Evolutionary conservation across 495 filamentous ascomycete species (phyloP), one percentile per base, ranked within the genome.

Genomic region (Neurospora intermedia): DNA sequence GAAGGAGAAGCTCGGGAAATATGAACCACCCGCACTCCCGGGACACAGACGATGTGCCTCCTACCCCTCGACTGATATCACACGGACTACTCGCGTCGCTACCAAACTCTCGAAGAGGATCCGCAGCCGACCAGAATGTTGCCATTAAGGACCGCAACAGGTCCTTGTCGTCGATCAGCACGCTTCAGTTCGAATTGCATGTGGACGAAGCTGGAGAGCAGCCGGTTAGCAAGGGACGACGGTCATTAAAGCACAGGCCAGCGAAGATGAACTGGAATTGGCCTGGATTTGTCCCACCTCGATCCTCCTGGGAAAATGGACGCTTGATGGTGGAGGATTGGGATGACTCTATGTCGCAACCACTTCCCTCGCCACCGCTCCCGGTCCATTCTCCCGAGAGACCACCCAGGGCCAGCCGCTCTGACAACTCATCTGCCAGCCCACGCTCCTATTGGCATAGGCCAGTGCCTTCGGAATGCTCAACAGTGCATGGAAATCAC

Each of bases 81-180:
- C 79, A 85, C 75, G 82, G 83, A 3, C 78, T 85, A 10, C 77
- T 87, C 0, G 73, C 79, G 6, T 83, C 81, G 11, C 69, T 78
- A 16, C 73, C 80, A 54, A 79, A 71, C 40, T 83, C 78, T 16
- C 74, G 75, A 41, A 73, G 80, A 16, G 74, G 69, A 2, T 78
- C 83, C 20, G 75, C 70, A 8, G 70, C 71, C 4, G 78, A 79
- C 38, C 75, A 74, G 39, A 74, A 80, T 1, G 71, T 73, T 35
- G 35, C 74, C 5, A 69, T 71, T 10, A 83, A 75, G 54, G 54
- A 73, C n/a, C 78, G 76, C 9, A 77, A 79, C 23, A 43, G 70
- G 11, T 82, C 82, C 0, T 42, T 77, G 54, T 83, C 83, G 4
- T 79, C 80, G 6, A 71, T 77, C 23, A 80, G 78, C 73, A 78